Percentiles rank a stretch among this genome's conserved stretches.
Evolutionary conservation across 305 asterid genomes (phyloP).

Genomic region (Coffea humblotiana): DNA sequence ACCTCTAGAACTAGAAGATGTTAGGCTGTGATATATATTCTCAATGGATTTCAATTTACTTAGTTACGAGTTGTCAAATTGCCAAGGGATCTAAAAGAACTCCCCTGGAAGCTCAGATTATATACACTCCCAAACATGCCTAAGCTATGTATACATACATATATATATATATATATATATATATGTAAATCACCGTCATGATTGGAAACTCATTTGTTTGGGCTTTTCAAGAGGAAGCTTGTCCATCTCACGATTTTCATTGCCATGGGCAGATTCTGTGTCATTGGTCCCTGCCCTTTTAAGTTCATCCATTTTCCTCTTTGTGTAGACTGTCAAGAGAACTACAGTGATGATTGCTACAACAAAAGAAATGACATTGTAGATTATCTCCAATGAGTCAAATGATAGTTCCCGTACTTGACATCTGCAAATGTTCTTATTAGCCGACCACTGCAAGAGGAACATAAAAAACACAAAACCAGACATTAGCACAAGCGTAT

Average conservation of each 20-base stretch:
- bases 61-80: conserved; percentile 8
- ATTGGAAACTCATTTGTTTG: conserved; percentile 29
- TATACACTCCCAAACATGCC: conserved; percentile 30
- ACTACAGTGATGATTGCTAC: conserved; percentile 49
- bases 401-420: conserved; percentile 52
- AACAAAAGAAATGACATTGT: conserved; percentile 56
- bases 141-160: neutral
- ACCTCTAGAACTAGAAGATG: neutral
- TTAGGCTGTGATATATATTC: neutral
- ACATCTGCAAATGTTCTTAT: conserved; percentile 72
- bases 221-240: conserved; percentile 38
- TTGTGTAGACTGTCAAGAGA: conserved; percentile 63
- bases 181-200: conserved; percentile 6
- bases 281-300: conserved; percentile 35
- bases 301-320: conserved; percentile 52
- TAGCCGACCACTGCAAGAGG: conserved; percentile 60
- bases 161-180: too few relatives aligned
- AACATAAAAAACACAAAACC: conserved; percentile 3
- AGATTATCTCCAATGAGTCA: conserved; percentile 60
- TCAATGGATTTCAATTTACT: neutral
- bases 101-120: conserved; percentile 18
- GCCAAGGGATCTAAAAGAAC: conserved; percentile 13
- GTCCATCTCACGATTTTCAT: conserved; percentile 34
- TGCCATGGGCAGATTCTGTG: conserved; percentile 19
- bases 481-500: neutral